Evolutionary conservation across 2,329 filamentous ascomycete species (phyloP).

Genomic region (Botrytis paeoniae): DNA sequence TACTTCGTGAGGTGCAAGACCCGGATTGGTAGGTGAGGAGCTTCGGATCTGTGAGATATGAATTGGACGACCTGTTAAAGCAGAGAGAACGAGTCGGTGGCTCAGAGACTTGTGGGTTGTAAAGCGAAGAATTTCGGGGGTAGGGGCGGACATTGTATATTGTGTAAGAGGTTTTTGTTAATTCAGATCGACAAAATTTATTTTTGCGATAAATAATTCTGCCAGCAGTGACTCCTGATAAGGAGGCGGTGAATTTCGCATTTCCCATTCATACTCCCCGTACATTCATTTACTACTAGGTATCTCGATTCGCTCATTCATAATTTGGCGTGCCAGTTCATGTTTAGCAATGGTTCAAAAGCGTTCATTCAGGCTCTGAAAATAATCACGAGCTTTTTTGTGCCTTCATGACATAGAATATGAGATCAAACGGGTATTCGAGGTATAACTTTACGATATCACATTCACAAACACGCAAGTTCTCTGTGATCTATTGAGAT

Average conservation of each 20-base stretch:
- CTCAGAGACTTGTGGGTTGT: conserved; percentile 80
- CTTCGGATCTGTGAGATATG: conserved; percentile 94
- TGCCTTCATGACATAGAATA: not conserved
- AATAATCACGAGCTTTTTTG: not conserved
- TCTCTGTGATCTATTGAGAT: not conserved
- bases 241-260: conserved; percentile 1
- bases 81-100: conserved; percentile 82
- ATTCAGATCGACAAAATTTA: conserved; percentile 13
- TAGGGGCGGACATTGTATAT: conserved; percentile 34
- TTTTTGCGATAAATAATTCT: conserved; percentile 19
- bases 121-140: conserved; percentile 62
- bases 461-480: not conserved
- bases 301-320: not conserved
- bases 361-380: not conserved
- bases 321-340: not conserved
- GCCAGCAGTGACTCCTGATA: conserved; percentile 6
- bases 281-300: not conserved
- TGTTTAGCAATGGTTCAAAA: not conserved
- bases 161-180: conserved; percentile 13
- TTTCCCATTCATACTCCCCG: not conserved
- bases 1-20: conserved; percentile 87
- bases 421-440: not conserved
- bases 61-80: conserved; percentile 82
- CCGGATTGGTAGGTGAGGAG: conserved; percentile 79
- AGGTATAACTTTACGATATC: not conserved